Evolutionary conservation across 2,329 filamentous ascomycete species (phyloP), one percentile per base, ranked within the genome.

Genomic region (Emmonsiellopsis sp.): DNA sequence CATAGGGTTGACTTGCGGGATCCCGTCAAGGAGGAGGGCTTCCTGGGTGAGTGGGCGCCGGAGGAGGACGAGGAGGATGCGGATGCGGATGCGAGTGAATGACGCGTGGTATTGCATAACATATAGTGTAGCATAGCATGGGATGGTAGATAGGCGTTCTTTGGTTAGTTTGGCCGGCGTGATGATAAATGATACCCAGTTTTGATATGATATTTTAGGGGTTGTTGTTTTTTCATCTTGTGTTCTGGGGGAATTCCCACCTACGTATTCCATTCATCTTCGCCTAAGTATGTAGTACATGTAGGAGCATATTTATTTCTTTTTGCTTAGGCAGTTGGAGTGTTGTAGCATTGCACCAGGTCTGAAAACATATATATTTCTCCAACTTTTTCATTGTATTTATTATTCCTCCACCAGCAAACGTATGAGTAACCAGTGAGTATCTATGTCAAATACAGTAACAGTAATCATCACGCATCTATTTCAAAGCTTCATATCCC

Each of bases 1-100:
- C 79, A 89, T 62, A 73, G 74, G 44, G 80, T 91, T 54, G 78
- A 77, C 50, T 65, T 92, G 50, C 78, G 81, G 51, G 79, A 78
- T 62, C 78, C 84, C 1, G 87, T 93, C 51, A 85, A 88, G 67
- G 79, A 84, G 5, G 79, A 83, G 1, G 89, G 87, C 1, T 95
- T 95, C 60, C 70, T 85, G 6, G 81, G 85, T 57, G 79, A 82
- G 51, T 87, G 86, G 67, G 81, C 81, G 10, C 70, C 78, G 48
- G 78, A 49, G 30, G 51, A 54, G 20, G 68, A 65, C 3, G 66
- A 66, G 34, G 62, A 65, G 34, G 59, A 62, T 45, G 60, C 57
- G 50, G 59, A 59, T 47, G 58, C 52, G 32, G 59, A 62, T 38
- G 54, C 45, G 40, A 52, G 58, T 38, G 46, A 20, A 40, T 49